phyloP scores from a whole-genome alignment of 495 filamentous ascomycete species.

The Pyrenopolyporus hunteri region DNA sequence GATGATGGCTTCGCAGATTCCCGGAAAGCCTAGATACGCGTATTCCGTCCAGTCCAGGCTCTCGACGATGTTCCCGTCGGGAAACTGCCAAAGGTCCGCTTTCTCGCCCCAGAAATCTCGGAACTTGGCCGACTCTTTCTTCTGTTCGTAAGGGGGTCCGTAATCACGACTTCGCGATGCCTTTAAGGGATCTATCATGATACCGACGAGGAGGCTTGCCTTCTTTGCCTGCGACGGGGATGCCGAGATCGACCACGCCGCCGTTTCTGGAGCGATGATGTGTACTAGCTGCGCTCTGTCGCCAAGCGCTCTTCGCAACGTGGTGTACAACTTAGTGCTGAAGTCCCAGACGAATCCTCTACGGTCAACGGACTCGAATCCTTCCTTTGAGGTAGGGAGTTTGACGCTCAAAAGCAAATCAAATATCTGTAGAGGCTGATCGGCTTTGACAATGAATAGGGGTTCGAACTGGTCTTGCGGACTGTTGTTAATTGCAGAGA shows the following conservation, averaged over 20 bases:
- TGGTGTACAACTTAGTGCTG: conserved; percentile 61
- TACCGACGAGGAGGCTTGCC: conserved; percentile 62
- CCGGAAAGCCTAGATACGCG: conserved; percentile 52
- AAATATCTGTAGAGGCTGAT: conserved; percentile 71
- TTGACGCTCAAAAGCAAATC: conserved; percentile 62
- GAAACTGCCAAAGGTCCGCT: conserved; percentile 75
- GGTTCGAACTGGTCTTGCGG: conserved; percentile 79
- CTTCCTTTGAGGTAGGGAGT: conserved; percentile 21
- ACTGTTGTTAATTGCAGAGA: conserved; percentile 76
- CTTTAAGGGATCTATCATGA: conserved; percentile 74
- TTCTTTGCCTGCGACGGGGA: conserved; percentile 30
- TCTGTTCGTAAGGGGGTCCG: conserved; percentile 82
- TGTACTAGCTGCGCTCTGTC: conserved; percentile 74
- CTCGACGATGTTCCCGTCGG: conserved; percentile 74
- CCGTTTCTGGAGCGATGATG: conserved; percentile 49
- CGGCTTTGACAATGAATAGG: conserved; percentile 76
- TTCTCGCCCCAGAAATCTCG: conserved; percentile 80
- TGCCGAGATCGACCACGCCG: conserved; percentile 51
- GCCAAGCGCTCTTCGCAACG: conserved; percentile 71
- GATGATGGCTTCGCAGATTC: conserved; percentile 80
- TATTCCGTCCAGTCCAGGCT: conserved; percentile 81
- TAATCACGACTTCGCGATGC: conserved; percentile 78
- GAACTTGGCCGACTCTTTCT: conserved; percentile 68
- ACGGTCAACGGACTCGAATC: conserved; percentile 40
- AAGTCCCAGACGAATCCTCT: conserved; percentile 45